Base-by-base conservation (phyloP, 2,329 filamentous ascomycete species). In the Xylariales sp. region DNA sequence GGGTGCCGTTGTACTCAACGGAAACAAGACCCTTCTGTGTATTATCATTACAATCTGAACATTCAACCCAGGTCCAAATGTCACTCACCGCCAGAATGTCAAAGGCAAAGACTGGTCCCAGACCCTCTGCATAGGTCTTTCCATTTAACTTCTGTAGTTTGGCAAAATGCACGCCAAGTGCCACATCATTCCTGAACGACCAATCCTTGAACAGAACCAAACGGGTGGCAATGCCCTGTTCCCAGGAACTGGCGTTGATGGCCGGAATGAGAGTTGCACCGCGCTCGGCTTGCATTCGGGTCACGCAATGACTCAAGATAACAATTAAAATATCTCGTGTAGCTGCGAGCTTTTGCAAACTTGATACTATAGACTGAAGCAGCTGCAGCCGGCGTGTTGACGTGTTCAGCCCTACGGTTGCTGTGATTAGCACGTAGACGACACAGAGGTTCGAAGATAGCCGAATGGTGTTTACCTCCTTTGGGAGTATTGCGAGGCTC, bases 201-300 rank as follows among this genome's bases (percentile, higher is more conserved):
- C 79, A 90, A 64, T 95, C 88, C 53, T 85, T 76, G 61, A 93
- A 95, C 24, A 95, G 62, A 18, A 84, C 83, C 46, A 95, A 61
- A 40, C 88, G 75, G 31, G 80, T 86, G 46, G 80, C 78, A 27
- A 95, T 69, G 22, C 81, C 84, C 48, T 79, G 80, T 46, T 95
- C 89, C 90, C 90, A 96, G 31, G 85, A 78, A 15, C 72, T 73
- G 11, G 85, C 82, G 43, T 84, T 84, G 47, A 96, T 73, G 29
- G 87, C 80, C 12, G 89, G 85, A 40, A 83, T 76, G 36, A 97
- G 68, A 9, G 83, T 76, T 11, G 89, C 85, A 50, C 72, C 76
- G 49, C 68, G 73, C 48, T 76, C 82, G 4, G 71, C 70, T 47
- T 84, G 81, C 65, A 94, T 83, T 50, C 82, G 85, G n/a, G 88